phyloP scores from a whole-genome alignment of 768 basidiomycete genomes.

The Leccinum longicurvipes region DNA sequence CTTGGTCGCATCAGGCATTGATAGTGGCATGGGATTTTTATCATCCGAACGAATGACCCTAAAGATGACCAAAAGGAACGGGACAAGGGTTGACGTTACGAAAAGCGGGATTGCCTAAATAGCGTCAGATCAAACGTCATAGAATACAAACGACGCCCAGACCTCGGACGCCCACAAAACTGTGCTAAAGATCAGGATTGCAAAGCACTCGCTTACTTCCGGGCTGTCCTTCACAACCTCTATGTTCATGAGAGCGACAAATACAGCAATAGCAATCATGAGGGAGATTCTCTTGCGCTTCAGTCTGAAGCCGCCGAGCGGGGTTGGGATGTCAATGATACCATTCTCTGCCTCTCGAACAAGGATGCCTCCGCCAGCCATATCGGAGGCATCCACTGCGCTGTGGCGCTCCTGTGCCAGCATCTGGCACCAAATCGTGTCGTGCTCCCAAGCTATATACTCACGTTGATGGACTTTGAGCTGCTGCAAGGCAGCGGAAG shows the following conservation, averaged over 20 bases:
- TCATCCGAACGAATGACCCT: too few species aligned
- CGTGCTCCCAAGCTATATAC: conserved; percentile 95
- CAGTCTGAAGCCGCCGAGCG: conserved; percentile 61
- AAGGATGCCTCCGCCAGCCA: conserved; percentile 45
- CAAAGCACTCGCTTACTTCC: conserved; percentile 87
- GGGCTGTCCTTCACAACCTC: conserved; percentile 50
- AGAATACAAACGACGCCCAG: too few species aligned
- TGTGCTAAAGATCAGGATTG: conserved; percentile 85
- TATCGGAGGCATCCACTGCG: conserved; percentile 30
- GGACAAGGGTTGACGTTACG: too few species aligned
- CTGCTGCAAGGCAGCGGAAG: conserved; percentile 63
- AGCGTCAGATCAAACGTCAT: too few species aligned
- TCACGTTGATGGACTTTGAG: too few species aligned
- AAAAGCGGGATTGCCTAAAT: too few species aligned
- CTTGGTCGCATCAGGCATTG: too few species aligned
- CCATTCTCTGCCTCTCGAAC: conserved; percentile 40
- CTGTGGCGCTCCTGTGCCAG: conserved; percentile 78
- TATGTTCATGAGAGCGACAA: conserved; percentile 60
- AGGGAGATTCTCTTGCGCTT: conserved; percentile 61
- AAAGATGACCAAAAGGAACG: too few species aligned
- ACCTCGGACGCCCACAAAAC: too few species aligned
- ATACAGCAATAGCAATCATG: conserved; percentile 52
- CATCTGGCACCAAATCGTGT: conserved; percentile 98
- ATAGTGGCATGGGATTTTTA: too few species aligned
- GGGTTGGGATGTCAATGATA: conserved; percentile 51